Percentiles rank a stretch among this genome's conserved stretches.
Conservation (phyloP, 2,329 filamentous ascomycete genomes). For the Fusarium praegraminearum region DNA sequence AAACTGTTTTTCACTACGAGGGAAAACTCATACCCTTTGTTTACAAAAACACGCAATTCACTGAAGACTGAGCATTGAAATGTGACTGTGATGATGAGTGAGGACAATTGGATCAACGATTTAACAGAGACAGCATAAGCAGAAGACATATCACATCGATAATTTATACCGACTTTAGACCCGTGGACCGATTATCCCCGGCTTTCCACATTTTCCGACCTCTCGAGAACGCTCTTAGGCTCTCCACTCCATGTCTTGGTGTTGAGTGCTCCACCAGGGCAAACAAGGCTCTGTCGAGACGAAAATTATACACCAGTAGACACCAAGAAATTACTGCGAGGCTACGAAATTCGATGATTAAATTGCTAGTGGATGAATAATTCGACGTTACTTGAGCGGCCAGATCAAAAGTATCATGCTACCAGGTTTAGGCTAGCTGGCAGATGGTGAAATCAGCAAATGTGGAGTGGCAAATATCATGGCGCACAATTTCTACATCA, state of each 20-base stretch:
- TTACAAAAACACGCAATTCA: conserved; percentile 45
- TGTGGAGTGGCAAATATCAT: conserved; percentile 5
- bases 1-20: conserved; percentile 49
- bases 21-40: conserved; percentile 50
- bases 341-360: conserved; percentile 36
- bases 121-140: background rate
- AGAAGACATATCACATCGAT: background rate
- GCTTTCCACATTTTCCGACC: background rate
- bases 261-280: conserved; percentile 39
- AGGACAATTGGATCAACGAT: background rate
- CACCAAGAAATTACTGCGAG: conserved; percentile 43
- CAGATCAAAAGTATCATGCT: background rate
- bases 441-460: background rate
- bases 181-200: background rate
- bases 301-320: conserved; percentile 33
- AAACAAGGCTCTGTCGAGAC: conserved; percentile 45
- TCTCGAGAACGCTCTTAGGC: no score
- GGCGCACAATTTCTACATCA: background rate
- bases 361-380: background rate
- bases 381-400: background rate
- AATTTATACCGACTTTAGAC: background rate
- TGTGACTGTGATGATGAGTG: background rate
- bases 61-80: conserved; percentile 13
- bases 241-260: background rate
- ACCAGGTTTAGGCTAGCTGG: no score